Base-by-base conservation (phyloP, 768 basidiomycete species). In the Leucosporidium scottii region DNA sequence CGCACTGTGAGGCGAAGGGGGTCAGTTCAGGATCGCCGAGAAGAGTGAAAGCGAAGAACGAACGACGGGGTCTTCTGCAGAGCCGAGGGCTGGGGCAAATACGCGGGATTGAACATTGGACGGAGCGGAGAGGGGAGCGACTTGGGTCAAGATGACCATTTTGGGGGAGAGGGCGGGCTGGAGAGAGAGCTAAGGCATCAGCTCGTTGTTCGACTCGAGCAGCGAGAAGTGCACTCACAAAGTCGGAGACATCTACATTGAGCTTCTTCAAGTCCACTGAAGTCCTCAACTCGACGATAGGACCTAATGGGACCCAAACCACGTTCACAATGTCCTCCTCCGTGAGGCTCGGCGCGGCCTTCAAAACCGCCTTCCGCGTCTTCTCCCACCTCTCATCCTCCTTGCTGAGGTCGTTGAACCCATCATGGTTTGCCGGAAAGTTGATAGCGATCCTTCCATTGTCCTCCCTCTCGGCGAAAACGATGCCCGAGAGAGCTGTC, bases 11-110 rank as follows among this genome's bases (percentile, higher is more conserved):
- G 23, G 17, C n/a, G 56, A 31, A 17, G 12, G 21, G n/a, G 18
- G 6, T 17, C 30, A 36, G 27, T 13, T 6, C 34, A 4, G 47
- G 25, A n/a, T 25, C 6, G 39, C 39, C 39, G 39, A 44, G 39
- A 44, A 44, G 39, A 44, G 39, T 3, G 15, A 17, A 13, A 25
- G 7, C 8, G 50, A 21, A 53, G 34, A n/a, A 17, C 23, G 21
- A 3, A 70, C 69, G 17, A 78, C 78, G 17, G 78, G 78, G 58
- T 79, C 79, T 36, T 79, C 78, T 8, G 47, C 28, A 5, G 75
- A 28, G 0, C 75, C 78, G 8, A 62, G 49, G 15, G 59, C 55
- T 1, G 76, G 70, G 2, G 56, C 75, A 56, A 79, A 79, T n/a
- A 77, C 75, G 25, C 78, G 75, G 21, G 78, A 78, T 36, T 73